phyloP scores from a whole-genome alignment of 2,329 filamentous ascomycete species.

The Parasarocladium wereldwijsianum region DNA sequence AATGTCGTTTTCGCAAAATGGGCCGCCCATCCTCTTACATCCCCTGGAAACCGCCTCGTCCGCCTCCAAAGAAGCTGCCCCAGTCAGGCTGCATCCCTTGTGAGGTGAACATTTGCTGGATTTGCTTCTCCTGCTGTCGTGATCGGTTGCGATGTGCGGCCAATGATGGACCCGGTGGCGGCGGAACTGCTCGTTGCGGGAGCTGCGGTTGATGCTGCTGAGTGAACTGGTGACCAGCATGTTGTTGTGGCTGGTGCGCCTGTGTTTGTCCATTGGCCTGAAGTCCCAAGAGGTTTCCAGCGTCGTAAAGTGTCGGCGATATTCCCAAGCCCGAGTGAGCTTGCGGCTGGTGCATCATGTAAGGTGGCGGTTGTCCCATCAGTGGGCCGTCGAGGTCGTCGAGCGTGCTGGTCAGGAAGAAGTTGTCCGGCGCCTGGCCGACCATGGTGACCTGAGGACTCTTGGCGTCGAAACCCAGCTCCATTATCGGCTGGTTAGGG shows the following conservation, averaged over 20 bases:
- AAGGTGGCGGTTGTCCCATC: slow-evolving; percentile 55
- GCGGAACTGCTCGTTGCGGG: no score
- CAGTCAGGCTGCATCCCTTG: slow-evolving; percentile 30
- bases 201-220: slow-evolving; percentile 9
- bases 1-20: no score
- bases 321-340: slow-evolving; percentile 14
- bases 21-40: slow-evolving; percentile 25
- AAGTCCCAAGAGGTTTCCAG: slow-evolving; percentile 9
- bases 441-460: slow-evolving; percentile 18
- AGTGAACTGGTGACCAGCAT: slow-evolving; percentile 13
- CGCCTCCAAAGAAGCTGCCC: slow-evolving; percentile 30
- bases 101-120: slow-evolving; percentile 35
- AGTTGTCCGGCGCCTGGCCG: slow-evolving; percentile 22
- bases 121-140: slow-evolving; percentile 22
- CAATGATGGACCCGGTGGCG: slow-evolving; percentile 4
- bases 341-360: slow-evolving; percentile 42
- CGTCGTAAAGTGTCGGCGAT: slow-evolving; percentile 3
- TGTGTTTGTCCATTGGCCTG: slow-evolving; percentile 13
- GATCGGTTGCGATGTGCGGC: slow-evolving; percentile 4
- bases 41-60: slow-evolving; percentile 26
- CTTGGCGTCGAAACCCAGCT: slow-evolving; percentile 28
- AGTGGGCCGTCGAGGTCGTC: slow-evolving; percentile 62
- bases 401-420: slow-evolving; percentile 36
- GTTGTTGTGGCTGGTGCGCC: slow-evolving; percentile 3
- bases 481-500: slow-evolving; percentile 60